Conservation (phyloP, 2,329 filamentous ascomycete genomes). For the Parastagonospora nodorum region DNA sequence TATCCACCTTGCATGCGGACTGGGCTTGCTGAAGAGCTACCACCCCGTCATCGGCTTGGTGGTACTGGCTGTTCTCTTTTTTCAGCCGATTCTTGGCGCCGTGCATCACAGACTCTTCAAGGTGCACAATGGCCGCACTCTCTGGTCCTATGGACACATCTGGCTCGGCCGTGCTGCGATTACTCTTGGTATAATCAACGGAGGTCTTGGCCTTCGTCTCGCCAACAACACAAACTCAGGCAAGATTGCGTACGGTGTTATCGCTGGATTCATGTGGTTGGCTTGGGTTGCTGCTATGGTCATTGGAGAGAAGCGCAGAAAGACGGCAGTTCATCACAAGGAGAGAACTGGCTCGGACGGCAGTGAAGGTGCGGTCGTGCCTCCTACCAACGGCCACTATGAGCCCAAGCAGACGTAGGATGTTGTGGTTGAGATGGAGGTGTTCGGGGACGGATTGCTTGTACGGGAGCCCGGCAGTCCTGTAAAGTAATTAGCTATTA, state of each 20-base stretch:
- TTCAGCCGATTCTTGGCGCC: slow-evolving; percentile 59
- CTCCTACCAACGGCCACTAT: slow-evolving; percentile 20
- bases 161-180: slow-evolving; percentile 61
- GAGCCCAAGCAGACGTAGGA: slow-evolving; percentile 18
- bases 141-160: slow-evolving; percentile 57
- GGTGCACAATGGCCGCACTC: slow-evolving; percentile 51
- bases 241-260: slow-evolving; percentile 55
- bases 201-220: slow-evolving; percentile 59
- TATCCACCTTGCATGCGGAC: slow-evolving; percentile 52
- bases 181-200: slow-evolving; percentile 61
- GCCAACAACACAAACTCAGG: slow-evolving; percentile 39
- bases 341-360: background rate
- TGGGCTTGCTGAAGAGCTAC: slow-evolving; percentile 44
- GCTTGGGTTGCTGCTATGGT: slow-evolving; percentile 36
- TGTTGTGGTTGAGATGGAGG: background rate
- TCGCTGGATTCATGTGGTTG: slow-evolving; percentile 55
- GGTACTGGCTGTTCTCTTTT: slow-evolving; percentile 56
- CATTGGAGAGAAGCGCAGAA: slow-evolving; percentile 32
- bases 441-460: background rate
- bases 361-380: background rate
- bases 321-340: slow-evolving; percentile 10
- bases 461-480: background rate
- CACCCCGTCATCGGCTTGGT: slow-evolving; percentile 62
- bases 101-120: slow-evolving; percentile 59
- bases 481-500: background rate